These are phyloP conservation scores for Graphilbum fragrans DNA, from an alignment of 2,329 filamentous ascomycete genomes.

Conservation along the genomic window DNA sequence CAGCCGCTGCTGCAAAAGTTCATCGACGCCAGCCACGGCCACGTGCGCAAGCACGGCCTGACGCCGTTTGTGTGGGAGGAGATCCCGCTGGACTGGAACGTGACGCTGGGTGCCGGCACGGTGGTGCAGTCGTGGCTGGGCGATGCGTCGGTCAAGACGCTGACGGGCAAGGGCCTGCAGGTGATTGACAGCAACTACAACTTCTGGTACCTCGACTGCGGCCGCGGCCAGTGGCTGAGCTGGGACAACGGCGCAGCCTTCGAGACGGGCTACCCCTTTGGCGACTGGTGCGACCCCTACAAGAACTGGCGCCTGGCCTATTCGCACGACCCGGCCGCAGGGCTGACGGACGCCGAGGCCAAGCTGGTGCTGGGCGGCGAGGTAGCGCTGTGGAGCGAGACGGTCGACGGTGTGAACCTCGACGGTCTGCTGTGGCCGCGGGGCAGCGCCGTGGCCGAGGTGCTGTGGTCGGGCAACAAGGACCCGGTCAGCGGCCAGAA, in stretches of 20 bases:
- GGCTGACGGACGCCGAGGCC: slow-evolving; percentile 47
- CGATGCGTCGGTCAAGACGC: slow-evolving; percentile 44
- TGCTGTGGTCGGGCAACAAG: slow-evolving; percentile 64
- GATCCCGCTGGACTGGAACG: slow-evolving; percentile 66
- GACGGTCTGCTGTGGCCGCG: slow-evolving; percentile 72
- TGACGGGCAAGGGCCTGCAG: slow-evolving; percentile 53
- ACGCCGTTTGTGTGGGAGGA: slow-evolving; percentile 81
- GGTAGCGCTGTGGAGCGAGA: slow-evolving; percentile 71
- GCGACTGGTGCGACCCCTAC: slow-evolving; percentile 67
- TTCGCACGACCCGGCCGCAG: slow-evolving; percentile 60
- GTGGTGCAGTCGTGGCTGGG: slow-evolving; percentile 72
- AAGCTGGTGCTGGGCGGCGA: slow-evolving; percentile 71
- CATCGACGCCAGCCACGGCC: slow-evolving; percentile 55
- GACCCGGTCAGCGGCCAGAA: slow-evolving; percentile 52
- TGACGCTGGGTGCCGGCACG: slow-evolving; percentile 57
- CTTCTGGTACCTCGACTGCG: slow-evolving; percentile 78
- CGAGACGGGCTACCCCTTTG: slow-evolving; percentile 51
- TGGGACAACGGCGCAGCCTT: slow-evolving; percentile 46
- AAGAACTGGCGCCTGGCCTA: slow-evolving; percentile 80
- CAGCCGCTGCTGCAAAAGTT: slow-evolving; percentile 69
- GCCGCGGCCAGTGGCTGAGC: slow-evolving; percentile 68
- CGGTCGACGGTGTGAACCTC: slow-evolving; percentile 61
- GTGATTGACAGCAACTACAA: slow-evolving; percentile 67
- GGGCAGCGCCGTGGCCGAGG: slow-evolving; percentile 60
- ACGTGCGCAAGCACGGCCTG: slow-evolving; percentile 51